Conservation (phyloP, 106 monocot species). For the Iris macrosiphon region DNA sequence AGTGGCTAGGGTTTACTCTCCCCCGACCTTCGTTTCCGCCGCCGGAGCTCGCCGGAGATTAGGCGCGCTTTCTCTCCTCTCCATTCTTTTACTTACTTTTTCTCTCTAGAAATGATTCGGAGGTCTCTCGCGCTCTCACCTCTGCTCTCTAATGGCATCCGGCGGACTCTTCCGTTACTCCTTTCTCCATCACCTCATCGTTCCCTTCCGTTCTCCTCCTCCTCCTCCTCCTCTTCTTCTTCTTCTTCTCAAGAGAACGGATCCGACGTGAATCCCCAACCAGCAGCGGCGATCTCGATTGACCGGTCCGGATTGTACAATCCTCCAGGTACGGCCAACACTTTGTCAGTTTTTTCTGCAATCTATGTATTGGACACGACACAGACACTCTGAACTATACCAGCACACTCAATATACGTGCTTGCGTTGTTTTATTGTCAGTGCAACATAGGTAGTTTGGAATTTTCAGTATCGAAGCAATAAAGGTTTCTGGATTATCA, state of each 20-base stretch:
- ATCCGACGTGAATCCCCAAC: constrained; percentile 1
- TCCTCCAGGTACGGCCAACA: constrained; percentile 41
- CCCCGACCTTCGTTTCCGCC: too few species aligned
- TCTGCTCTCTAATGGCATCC: constrained; percentile 28
- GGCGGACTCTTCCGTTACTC: constrained; percentile 12
- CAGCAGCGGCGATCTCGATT: constrained; percentile 40
- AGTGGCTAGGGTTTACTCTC: too few species aligned
- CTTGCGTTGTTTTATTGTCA: too few species aligned
- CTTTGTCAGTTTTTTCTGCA: neutral
- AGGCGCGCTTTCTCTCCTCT: too few species aligned
- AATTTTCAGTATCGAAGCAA: neutral
- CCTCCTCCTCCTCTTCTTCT: constrained; percentile 18
- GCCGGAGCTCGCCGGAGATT: too few species aligned
- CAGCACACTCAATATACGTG: too few species aligned
- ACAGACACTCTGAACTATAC: too few species aligned
- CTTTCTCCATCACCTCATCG: constrained; percentile 4
- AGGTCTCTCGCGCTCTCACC: constrained; percentile 38
- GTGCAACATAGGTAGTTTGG: neutral
- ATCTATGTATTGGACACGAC: too few species aligned
- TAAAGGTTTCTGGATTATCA: neutral
- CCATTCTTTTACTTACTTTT: too few species aligned
- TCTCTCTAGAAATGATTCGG: constrained; percentile 40
- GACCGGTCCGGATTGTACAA: constrained; percentile 82
- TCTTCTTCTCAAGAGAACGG: constrained; percentile 16
- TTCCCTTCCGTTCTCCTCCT: constrained; percentile 16